Evolutionary conservation across 2,329 filamentous ascomycete genomes (phyloP).

Genomic region (Chaetomium sp.): DNA sequence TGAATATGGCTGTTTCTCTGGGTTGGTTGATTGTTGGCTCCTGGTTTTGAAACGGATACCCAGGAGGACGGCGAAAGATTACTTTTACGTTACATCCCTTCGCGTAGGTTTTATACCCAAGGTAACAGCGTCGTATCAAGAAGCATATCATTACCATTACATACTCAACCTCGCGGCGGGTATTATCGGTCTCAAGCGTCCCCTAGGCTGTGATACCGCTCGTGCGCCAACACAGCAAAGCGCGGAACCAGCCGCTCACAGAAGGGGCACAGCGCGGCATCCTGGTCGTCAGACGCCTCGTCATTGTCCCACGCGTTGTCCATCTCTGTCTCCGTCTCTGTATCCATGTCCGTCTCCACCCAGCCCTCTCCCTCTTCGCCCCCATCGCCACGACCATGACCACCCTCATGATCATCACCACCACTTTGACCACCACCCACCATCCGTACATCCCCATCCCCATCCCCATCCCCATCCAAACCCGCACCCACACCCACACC

Average conservation of each 20-base stretch:
- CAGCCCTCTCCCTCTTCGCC: neutral
- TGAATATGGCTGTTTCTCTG: too few species aligned
- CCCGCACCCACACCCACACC: neutral
- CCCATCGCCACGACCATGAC: neutral
- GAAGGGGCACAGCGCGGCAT: constrained; percentile 29
- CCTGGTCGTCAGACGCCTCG: constrained; percentile 17
- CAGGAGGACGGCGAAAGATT: neutral
- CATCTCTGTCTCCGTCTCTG: neutral
- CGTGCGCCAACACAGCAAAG: constrained; percentile 38
- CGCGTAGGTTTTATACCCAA: neutral
- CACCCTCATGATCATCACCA: neutral
- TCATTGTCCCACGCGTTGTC: constrained; percentile 1
- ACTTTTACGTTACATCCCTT: neutral
- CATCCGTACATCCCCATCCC: too few species aligned
- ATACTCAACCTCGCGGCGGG: neutral
- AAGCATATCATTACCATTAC: neutral
- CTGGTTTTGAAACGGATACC: neutral
- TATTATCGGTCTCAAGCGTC: neutral
- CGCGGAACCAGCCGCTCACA: constrained; percentile 37
- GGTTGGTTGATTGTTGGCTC: neutral
- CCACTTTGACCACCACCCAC: neutral
- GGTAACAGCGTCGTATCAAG: neutral
- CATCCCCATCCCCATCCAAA: too few species aligned
- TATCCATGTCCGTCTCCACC: constrained; percentile 10
- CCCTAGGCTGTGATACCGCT: constrained; percentile 36